Evolutionary conservation across 176 grass and related monocot species (phyloP).

Genomic region (Juncus inflexus): DNA sequence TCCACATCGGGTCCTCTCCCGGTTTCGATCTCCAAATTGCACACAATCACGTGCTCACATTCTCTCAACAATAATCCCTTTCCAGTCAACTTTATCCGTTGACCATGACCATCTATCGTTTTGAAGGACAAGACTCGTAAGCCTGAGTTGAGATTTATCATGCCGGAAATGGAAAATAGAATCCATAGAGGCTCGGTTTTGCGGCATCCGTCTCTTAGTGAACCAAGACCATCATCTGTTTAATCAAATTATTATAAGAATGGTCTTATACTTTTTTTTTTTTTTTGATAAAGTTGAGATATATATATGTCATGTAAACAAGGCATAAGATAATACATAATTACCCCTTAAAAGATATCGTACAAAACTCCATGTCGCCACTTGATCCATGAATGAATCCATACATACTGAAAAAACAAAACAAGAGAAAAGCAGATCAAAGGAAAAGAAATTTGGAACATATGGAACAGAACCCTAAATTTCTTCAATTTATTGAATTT

Average conservation of each 20-base stretch:
- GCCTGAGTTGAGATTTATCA: slow-evolving; percentile 42
- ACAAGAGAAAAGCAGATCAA: too few relatives aligned
- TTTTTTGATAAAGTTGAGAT: not conserved
- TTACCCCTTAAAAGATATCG: not conserved
- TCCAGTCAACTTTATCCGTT: slow-evolving; percentile 36
- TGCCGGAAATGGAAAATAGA: slow-evolving; percentile 88
- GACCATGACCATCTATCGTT: slow-evolving; percentile 69
- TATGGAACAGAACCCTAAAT: too few relatives aligned
- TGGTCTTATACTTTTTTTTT: not conserved
- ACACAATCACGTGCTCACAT: slow-evolving; percentile 78
- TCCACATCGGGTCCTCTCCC: slow-evolving; percentile 75
- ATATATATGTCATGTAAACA: not conserved
- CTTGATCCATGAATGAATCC: too few relatives aligned
- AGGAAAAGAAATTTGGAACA: too few relatives aligned
- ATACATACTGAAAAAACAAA: too few relatives aligned
- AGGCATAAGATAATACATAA: not conserved
- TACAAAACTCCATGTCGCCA: too few relatives aligned
- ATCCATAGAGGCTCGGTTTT: slow-evolving; percentile 67
- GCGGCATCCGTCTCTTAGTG: slow-evolving; percentile 58
- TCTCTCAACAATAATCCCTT: slow-evolving; percentile 50
- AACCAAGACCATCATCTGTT: slow-evolving; percentile 62
- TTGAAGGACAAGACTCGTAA: slow-evolving; percentile 60
- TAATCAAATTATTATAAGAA: too few relatives aligned
- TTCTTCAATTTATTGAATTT: too few relatives aligned
- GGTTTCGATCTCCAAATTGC: slow-evolving; percentile 59